Percentiles rank a stretch among this genome's conserved stretches.
These are phyloP conservation scores for Chamaenerion angustifolium DNA, from an alignment of 345 rosid genomes.

Conservation along the genomic window DNA sequence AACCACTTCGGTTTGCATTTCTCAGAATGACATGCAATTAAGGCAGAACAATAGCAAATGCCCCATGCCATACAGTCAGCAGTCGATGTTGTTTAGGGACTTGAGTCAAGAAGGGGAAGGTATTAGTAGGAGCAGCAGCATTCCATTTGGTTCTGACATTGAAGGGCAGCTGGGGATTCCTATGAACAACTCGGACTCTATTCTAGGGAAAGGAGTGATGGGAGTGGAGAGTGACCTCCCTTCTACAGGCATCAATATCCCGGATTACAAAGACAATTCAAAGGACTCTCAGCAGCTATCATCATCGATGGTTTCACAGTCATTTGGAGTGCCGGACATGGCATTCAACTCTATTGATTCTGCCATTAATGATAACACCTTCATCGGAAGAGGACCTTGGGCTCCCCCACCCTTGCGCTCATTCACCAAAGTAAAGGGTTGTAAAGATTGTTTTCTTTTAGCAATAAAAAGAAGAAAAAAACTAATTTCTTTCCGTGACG, in stretches of 20 bases:
- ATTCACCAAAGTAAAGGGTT: no score
- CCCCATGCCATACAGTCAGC: constrained; percentile 28
- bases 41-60: constrained; percentile 26
- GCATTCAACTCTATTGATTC: constrained; percentile 45
- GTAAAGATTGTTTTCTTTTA: constrained; percentile 4
- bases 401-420: constrained; percentile 20
- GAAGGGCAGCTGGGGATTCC: constrained; percentile 24
- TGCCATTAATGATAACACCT: constrained; percentile 29
- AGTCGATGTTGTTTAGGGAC: constrained; percentile 28
- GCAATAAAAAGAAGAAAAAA: background rate
- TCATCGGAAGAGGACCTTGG: constrained; percentile 36
- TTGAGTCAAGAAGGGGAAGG: constrained; percentile 42
- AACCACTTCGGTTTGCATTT: constrained; percentile 43
- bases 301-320: constrained; percentile 50
- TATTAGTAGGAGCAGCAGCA: constrained; percentile 24
- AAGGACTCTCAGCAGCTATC: constrained; percentile 50
- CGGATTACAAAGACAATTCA: constrained; percentile 24
- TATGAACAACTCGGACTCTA: constrained; percentile 20
- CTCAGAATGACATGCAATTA: constrained; percentile 41
- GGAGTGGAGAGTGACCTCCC: constrained; percentile 31
- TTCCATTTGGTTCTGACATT: constrained; percentile 19
- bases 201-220: constrained; percentile 26
- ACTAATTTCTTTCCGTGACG: background rate
- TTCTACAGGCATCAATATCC: constrained; percentile 23
- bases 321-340: constrained; percentile 52